Evolutionary conservation across 2,329 filamentous ascomycete species (phyloP).

Genomic region (Pseudocercospora macadamiae): DNA sequence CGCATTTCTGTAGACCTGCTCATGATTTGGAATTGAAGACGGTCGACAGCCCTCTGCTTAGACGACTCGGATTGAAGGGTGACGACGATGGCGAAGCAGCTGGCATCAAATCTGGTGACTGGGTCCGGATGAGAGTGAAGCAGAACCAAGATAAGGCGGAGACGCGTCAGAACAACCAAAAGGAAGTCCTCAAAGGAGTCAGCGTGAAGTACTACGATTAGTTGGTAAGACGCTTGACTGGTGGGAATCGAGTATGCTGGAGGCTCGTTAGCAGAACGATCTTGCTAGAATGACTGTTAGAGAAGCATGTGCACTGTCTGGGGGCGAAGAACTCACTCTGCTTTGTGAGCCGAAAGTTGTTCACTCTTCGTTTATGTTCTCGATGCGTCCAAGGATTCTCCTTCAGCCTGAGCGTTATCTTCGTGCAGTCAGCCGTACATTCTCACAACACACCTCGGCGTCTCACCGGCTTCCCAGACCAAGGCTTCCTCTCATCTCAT

Average conservation of each 20-base stretch:
- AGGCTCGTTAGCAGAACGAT: too few species aligned
- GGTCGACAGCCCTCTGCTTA: slow-evolving; percentile 33
- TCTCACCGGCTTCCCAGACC: neutral
- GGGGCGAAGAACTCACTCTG: too few species aligned
- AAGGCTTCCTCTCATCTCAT: neutral
- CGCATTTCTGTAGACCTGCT: slow-evolving; percentile 24
- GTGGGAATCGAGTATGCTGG: too few species aligned
- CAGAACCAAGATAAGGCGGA: slow-evolving; percentile 33
- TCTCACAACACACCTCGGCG: too few species aligned
- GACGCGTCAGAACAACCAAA: slow-evolving; percentile 26
- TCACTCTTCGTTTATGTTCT: too few species aligned
- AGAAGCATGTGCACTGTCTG: too few species aligned
- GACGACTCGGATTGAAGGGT: slow-evolving; percentile 29
- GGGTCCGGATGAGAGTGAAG: slow-evolving; percentile 34
- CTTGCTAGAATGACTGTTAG: too few species aligned
- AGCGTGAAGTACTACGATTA: slow-evolving; percentile 38
- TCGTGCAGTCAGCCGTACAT: too few species aligned
- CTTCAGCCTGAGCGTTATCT: too few species aligned
- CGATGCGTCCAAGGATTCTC: too few species aligned
- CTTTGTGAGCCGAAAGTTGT: too few species aligned
- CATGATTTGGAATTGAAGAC: slow-evolving; percentile 33
- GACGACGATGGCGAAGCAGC: slow-evolving; percentile 23
- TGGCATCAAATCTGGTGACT: slow-evolving; percentile 34
- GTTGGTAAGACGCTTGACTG: too few species aligned
- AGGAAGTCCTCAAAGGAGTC: slow-evolving; percentile 37